Conservation (phyloP, 345 rosid species). For the Sonneratia caseolaris region DNA sequence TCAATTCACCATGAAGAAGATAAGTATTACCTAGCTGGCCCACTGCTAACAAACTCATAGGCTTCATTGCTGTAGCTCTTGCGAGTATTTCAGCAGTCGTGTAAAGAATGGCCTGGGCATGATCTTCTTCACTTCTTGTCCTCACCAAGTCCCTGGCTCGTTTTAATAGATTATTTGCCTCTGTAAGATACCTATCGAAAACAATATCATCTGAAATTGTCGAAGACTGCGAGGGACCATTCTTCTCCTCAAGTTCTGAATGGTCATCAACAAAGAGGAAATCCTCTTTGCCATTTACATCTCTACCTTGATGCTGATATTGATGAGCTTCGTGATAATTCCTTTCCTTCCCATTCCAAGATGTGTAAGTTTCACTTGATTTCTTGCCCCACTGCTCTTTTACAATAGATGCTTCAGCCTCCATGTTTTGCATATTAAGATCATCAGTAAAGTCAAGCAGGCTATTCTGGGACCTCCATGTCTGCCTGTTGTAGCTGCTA, state of each 20-base stretch:
- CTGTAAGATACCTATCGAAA: constrained; percentile 41
- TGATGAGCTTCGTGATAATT: constrained; percentile 17
- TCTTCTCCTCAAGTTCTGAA: constrained; percentile 14
- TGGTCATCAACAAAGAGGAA: constrained; percentile 11
- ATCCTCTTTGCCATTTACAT: constrained; percentile 12
- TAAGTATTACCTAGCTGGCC: constrained; percentile 65
- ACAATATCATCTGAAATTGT: constrained; percentile 32
- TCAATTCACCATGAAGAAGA: constrained; percentile 68
- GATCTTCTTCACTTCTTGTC: constrained; percentile 28
- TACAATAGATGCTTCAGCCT: constrained; percentile 32
- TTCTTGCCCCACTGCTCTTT: constrained; percentile 22
- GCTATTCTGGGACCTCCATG: constrained; percentile 24
- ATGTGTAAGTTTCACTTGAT: constrained; percentile 24
- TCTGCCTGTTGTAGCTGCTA: constrained; percentile 15
- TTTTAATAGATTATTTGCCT: constrained; percentile 44
- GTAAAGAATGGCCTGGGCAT: constrained; percentile 32
- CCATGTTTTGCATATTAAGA: constrained; percentile 19
- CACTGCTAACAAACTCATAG: constrained; percentile 59
- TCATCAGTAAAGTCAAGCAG: constrained; percentile 25
- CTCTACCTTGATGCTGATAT: constrained; percentile 19
- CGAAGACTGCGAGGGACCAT: constrained; percentile 27
- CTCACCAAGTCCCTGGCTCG: constrained; percentile 37
- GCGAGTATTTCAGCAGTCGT: constrained; percentile 43
- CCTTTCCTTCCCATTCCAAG: constrained; percentile 21
- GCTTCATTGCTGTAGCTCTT: constrained; percentile 45